Evolutionary conservation across 768 basidiomycete genomes (phyloP).

Genomic region (Galerina marginata): DNA sequence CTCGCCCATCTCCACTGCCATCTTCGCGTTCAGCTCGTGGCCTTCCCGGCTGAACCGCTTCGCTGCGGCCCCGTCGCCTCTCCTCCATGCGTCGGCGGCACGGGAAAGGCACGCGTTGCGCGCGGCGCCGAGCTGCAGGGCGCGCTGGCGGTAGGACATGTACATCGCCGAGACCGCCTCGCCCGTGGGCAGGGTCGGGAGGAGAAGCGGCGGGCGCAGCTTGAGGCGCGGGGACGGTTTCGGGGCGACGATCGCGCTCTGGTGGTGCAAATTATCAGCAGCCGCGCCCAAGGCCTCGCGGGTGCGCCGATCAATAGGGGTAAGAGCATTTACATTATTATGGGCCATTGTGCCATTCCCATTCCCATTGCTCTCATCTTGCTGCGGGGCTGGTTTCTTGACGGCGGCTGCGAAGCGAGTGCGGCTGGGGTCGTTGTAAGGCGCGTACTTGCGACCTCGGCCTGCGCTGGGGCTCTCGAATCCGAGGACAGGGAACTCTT

Average conservation of each 20-base stretch:
- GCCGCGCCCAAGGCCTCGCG: conserved; percentile 64
- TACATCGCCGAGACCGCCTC: conserved; percentile 81
- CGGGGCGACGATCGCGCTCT: conserved; percentile 75
- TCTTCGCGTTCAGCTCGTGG: conserved; percentile 90
- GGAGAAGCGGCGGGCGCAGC: conserved; percentile 77
- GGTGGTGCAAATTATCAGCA: conserved; percentile 67
- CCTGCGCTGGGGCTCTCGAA: conserved; percentile 47
- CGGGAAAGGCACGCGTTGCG: conserved; percentile 93
- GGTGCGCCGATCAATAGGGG: conserved; percentile 41
- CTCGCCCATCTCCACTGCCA: conserved; percentile 83
- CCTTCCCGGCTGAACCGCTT: conserved; percentile 95
- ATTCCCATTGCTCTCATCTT: conserved; percentile 9
- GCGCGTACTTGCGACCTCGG: conserved; percentile 48
- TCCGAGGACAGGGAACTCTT: conserved; percentile 79
- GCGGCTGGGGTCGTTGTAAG: conserved; percentile 80
- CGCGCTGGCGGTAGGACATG: conserved; percentile 86
- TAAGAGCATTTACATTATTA: conserved; percentile 32
- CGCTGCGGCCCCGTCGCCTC: conserved; percentile 94
- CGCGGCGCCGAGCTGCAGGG: conserved; percentile 90
- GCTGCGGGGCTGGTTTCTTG: conserved; percentile 62
- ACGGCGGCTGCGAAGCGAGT: conserved; percentile 91
- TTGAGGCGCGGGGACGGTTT: conserved; percentile 85
- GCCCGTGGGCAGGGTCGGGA: conserved; percentile 91
- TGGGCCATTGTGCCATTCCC: neutral
- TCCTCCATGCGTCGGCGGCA: conserved; percentile 95